Base-by-base conservation (phyloP, 352 stramenopile species). In the Phytophthora litchii region DNA sequence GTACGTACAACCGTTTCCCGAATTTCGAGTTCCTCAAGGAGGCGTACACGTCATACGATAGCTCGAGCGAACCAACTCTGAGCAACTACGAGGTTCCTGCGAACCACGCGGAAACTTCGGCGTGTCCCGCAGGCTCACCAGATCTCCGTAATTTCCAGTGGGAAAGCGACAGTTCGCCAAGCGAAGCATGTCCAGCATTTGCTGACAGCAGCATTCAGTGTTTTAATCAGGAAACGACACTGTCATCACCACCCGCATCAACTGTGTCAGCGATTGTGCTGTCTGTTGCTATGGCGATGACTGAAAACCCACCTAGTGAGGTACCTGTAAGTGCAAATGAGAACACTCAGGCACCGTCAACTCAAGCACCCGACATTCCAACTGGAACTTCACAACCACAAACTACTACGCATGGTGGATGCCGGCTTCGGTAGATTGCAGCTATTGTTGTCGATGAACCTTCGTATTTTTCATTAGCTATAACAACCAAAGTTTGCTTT, bases 21-120 rank as follows among this genome's bases (percentile, higher is more conserved):
- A 88, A 89, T 51, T 93, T 89, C 34, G 31, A 91, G 14, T 60
- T 36, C 4, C 70, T 95, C 16, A 74, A 78, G 7, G 37, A 69
- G 42, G 66, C 64, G 10, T 91, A 83, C 49, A 45, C 48, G 8
- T 80, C 78, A 53, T 72, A 63, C 8, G 52, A 73, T 17, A 54
- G 46, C 2, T 72, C 60, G 11, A 47, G 40, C 4, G 66, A 88
- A 48, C 75, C 68, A 16, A 71, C 58, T 35, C 35, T 77, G 23
- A 35, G 11, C 9, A 60, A 19, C 34, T 77, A 74, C 43, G 8
- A 43, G 3, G 49, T 77, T 9, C 59, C 68, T 13, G 17, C 43
- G 14, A 61, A 69, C 14, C 64, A 69, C 17, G 43, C 23, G 29
- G 29, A 34, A 11, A 34, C 29, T 7, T 34, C 29, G 2, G 10